These are phyloP conservation scores for Diaporthe caulivora DNA, from an alignment of 2,329 filamentous ascomycete species.

Conservation along the genomic window DNA sequence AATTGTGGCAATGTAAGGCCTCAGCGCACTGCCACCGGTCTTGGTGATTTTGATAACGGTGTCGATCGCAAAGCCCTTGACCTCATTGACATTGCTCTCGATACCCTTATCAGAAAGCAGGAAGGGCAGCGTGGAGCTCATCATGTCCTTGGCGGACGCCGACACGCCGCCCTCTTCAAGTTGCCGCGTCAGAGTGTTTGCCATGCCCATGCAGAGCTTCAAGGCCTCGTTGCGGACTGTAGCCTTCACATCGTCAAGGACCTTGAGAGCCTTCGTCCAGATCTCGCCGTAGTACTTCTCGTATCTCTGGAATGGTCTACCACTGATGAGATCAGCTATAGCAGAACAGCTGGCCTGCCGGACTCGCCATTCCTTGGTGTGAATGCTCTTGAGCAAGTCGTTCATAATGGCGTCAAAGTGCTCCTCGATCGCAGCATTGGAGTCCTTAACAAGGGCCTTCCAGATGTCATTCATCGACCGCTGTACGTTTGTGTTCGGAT, in stretches of 20 bases:
- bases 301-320: conserved; percentile 80
- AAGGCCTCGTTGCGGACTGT: conserved; percentile 86
- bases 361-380: conserved; percentile 93
- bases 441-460: conserved; percentile 94
- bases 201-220: conserved; percentile 84
- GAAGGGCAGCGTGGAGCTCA: conserved; percentile 90
- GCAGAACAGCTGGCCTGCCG: conserved; percentile 93
- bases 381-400: conserved; percentile 85
- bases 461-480: conserved; percentile 98
- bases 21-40: conserved; percentile 82
- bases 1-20: conserved; percentile 84
- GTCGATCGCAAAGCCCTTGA: conserved; percentile 84
- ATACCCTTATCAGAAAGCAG: conserved; percentile 89
- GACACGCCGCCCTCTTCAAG: conserved; percentile 82
- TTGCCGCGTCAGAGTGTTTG: conserved; percentile 86
- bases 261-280: conserved; percentile 88
- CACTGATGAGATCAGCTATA: conserved; percentile 88
- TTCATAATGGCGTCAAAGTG: conserved; percentile 92
- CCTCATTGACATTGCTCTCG: conserved; percentile 89
- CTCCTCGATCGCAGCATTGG: conserved; percentile 78
- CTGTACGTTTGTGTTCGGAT: conserved; percentile 93
- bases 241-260: conserved; percentile 95
- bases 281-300: conserved; percentile 87
- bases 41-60: conserved; percentile 92
- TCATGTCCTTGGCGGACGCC: conserved; percentile 81